Conservation (phyloP, 2,329 filamentous ascomycete genomes). For the Neurospora crassa region DNA sequence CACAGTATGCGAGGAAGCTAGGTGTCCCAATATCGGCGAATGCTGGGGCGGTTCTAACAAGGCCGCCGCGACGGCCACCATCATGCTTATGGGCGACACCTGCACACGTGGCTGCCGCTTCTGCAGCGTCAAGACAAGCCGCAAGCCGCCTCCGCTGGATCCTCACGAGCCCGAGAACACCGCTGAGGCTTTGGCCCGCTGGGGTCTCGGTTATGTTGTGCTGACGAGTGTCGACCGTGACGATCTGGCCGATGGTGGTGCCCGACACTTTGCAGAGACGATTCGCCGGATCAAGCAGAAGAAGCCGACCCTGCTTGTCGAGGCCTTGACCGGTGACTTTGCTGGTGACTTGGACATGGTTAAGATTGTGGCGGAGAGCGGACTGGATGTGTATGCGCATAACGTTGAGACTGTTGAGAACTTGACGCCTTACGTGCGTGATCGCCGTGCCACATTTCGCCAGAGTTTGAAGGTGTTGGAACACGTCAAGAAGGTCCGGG, state of each 20-base stretch:
- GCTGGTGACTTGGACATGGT: constrained; percentile 81
- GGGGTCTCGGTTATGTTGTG: constrained; percentile 94
- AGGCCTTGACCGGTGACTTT: constrained; percentile 83
- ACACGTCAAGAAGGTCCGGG: constrained; percentile 67
- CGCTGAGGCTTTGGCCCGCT: constrained; percentile 81
- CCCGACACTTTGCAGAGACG: constrained; percentile 84
- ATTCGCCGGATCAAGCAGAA: constrained; percentile 89
- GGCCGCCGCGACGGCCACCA: constrained; percentile 86
- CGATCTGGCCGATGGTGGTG: constrained; percentile 81
- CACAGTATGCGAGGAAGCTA: constrained; percentile 95
- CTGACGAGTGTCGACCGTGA: constrained; percentile 90
- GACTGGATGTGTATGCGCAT: constrained; percentile 92
- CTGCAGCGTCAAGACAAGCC: constrained; percentile 89
- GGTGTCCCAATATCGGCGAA: constrained; percentile 94
- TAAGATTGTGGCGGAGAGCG: constrained; percentile 70
- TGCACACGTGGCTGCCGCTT: constrained; percentile 95
- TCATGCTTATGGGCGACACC: constrained; percentile 99
- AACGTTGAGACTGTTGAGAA: constrained; percentile 94
- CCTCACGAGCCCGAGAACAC: constrained; percentile 96
- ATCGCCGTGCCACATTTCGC: constrained; percentile 80
- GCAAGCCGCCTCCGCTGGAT: constrained; percentile 68
- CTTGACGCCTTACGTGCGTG: constrained; percentile 80
- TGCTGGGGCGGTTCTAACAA: constrained; percentile 94
- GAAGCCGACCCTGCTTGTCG: constrained; percentile 66
- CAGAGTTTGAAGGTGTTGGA: constrained; percentile 74